These are phyloP conservation scores for Corymbia maculata DNA, from an alignment of 345 rosid genomes.

Conservation along the genomic window DNA sequence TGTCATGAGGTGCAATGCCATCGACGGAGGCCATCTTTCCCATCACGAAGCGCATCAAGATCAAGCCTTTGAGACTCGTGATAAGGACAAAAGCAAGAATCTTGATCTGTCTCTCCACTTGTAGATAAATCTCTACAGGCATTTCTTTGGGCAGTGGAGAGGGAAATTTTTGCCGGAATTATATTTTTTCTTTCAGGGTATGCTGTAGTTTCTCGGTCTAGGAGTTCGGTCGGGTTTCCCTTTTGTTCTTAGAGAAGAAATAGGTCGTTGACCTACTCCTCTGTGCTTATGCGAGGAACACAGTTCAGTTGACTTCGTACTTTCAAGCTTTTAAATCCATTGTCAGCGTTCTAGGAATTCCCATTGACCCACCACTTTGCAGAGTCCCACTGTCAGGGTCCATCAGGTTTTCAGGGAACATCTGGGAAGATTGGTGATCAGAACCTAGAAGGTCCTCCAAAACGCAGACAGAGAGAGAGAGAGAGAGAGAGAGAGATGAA, in stretches of 20 bases:
- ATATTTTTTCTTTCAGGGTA: background rate
- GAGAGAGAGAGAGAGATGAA: background rate
- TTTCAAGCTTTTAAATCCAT: background rate
- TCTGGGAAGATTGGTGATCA: too few species aligned
- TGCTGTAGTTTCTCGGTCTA: background rate
- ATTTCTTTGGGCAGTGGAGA: background rate
- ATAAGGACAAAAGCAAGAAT: conserved; percentile 20
- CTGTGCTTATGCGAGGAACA: background rate
- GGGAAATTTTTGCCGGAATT: background rate
- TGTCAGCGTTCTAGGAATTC: background rate
- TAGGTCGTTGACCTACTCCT: background rate
- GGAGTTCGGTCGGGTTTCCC: background rate
- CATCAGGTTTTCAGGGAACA: background rate
- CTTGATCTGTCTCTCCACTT: conserved; percentile 85
- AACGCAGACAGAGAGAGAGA: background rate
- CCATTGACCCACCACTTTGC: background rate
- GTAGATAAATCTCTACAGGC: conserved; percentile 8
- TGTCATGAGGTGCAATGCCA: background rate
- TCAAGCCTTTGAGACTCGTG: background rate
- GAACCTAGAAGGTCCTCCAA: too few species aligned
- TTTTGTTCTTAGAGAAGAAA: background rate
- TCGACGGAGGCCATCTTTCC: background rate
- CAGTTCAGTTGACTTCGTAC: background rate
- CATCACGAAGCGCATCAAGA: background rate
- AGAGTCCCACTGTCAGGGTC: background rate